These are phyloP conservation scores for Aspergillus sp. DNA, from an alignment of 2,329 filamentous ascomycete genomes.

Conservation along the genomic window DNA sequence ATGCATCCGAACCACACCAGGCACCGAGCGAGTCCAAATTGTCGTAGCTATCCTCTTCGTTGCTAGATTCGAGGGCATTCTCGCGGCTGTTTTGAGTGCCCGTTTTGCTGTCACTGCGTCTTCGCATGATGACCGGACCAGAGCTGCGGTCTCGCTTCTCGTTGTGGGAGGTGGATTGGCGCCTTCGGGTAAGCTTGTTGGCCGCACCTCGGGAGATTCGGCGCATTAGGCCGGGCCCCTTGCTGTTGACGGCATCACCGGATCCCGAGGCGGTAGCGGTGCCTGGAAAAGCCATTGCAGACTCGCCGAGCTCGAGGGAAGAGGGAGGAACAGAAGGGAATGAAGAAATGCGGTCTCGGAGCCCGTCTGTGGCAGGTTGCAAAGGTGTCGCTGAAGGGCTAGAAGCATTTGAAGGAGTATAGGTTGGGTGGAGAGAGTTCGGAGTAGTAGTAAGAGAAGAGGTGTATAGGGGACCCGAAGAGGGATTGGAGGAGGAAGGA, in stretches of 20 bases:
- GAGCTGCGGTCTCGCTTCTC: slow-evolving; percentile 82
- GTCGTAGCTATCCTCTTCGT: slow-evolving; percentile 44
- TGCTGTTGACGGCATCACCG: slow-evolving; percentile 58
- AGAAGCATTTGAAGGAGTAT: slow-evolving; percentile 32
- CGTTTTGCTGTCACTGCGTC: slow-evolving; percentile 85
- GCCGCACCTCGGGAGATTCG: slow-evolving; percentile 79
- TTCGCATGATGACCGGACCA: slow-evolving; percentile 81
- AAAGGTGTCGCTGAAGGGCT: slow-evolving; percentile 37
- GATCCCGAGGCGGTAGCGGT: slow-evolving; percentile 52
- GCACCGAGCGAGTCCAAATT: slow-evolving; percentile 45
- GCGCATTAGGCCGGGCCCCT: slow-evolving; percentile 71
- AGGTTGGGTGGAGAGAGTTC: slow-evolving; percentile 27
- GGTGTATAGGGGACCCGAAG: slow-evolving; percentile 29
- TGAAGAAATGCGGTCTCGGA: slow-evolving; percentile 29
- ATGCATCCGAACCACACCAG: slow-evolving; percentile 42
- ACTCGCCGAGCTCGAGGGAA: slow-evolving; percentile 70
- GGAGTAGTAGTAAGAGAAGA: slow-evolving; percentile 32
- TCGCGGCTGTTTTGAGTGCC: slow-evolving; percentile 57
- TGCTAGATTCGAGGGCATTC: slow-evolving; percentile 44
- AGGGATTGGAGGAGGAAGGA: slow-evolving; percentile 24
- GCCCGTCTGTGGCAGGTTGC: slow-evolving; percentile 34
- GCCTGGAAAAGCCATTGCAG: slow-evolving; percentile 55
- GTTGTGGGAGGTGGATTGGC: slow-evolving; percentile 74
- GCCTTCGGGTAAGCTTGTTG: slow-evolving; percentile 66
- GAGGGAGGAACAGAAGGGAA: slow-evolving; percentile 41